A percentile compares a stretch with the other conserved stretches of the same genome.
Conservation (phyloP, 2,329 filamentous ascomycete species). For the Trichoderma gracile region DNA sequence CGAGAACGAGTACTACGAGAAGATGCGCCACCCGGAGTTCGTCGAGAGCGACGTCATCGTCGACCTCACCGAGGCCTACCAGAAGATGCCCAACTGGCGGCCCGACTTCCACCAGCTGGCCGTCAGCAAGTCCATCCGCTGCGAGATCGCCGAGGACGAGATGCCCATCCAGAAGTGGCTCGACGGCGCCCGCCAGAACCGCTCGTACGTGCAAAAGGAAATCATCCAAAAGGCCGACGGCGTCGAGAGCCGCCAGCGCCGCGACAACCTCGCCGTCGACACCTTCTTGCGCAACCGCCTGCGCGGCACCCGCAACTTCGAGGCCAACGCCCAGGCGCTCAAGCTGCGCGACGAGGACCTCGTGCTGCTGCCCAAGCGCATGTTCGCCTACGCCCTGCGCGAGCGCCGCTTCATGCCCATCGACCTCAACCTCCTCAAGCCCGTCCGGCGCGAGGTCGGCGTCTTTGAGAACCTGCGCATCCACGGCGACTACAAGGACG, state of each 20-base stretch:
- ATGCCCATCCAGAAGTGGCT: constrained; percentile 44
- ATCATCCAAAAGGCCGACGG: constrained; percentile 42
- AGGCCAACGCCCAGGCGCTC: constrained; percentile 35
- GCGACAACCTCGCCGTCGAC: constrained; percentile 41
- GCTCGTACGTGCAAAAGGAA: constrained; percentile 40
- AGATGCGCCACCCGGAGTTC: constrained; percentile 43
- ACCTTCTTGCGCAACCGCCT: constrained; percentile 39
- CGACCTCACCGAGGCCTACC: constrained; percentile 44
- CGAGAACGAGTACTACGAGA: constrained; percentile 35
- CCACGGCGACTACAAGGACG: constrained; percentile 44
- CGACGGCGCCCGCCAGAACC: constrained; percentile 34
- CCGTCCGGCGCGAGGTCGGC: constrained; percentile 39
- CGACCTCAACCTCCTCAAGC: constrained; percentile 40
- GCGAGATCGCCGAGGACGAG: constrained; percentile 38
- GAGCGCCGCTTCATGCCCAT: constrained; percentile 44
- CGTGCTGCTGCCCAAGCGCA: constrained; percentile 43
- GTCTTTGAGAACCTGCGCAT: constrained; percentile 46
- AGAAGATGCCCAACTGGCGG: constrained; percentile 43
- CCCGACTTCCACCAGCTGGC: constrained; percentile 38
- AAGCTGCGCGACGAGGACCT: constrained; percentile 35
- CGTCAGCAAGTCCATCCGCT: constrained; percentile 36
- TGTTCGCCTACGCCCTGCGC: constrained; percentile 45
- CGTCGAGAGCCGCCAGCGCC: constrained; percentile 41
- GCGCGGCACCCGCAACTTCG: constrained; percentile 41
- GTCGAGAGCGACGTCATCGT: constrained; percentile 48